A percentile compares a stretch with the other conserved stretches of the same genome.
phyloP scores from a whole-genome alignment of 148 eudicot species.

The Amaranthus cruentus region DNA sequence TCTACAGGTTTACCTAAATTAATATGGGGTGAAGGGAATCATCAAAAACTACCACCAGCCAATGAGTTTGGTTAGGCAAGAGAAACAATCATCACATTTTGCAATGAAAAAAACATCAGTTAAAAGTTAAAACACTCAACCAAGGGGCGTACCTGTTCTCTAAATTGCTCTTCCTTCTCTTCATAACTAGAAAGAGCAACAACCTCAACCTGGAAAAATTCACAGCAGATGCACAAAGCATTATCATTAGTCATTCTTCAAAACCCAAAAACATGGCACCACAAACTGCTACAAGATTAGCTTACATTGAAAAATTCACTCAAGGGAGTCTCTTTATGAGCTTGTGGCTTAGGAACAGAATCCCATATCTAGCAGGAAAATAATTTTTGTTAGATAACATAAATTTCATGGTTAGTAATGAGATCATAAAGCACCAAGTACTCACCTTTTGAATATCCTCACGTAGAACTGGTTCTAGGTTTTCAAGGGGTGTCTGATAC shows the following conservation, averaged over 20 bases:
- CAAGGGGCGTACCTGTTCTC: conserved; percentile 68
- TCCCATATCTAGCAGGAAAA: conserved; percentile 73
- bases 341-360: conserved; percentile 94
- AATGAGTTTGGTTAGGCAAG: not conserved
- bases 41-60: too few relatives aligned
- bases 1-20: too few relatives aligned
- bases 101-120: not conserved
- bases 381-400: not conserved
- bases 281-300: not conserved
- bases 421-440: conserved; percentile 16
- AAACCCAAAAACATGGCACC: not conserved
- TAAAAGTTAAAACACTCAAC: not conserved
- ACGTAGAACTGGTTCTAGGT: conserved; percentile 87
- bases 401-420: conserved; percentile 4
- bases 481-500: conserved; percentile 86
- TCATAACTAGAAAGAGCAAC: conserved; percentile 93
- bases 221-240: conserved; percentile 22
- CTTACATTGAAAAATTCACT: conserved; percentile 98
- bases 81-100: not conserved
- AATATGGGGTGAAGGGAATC: not conserved
- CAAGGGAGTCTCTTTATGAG: conserved; percentile 83
- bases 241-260: not conserved
- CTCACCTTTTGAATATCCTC: conserved; percentile 94
- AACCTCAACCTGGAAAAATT: conserved; percentile 72
- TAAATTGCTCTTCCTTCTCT: conserved; percentile 95